Evolutionary conservation across 768 basidiomycete genomes (phyloP).

Genomic region (Udeniomyces megalosporus): DNA sequence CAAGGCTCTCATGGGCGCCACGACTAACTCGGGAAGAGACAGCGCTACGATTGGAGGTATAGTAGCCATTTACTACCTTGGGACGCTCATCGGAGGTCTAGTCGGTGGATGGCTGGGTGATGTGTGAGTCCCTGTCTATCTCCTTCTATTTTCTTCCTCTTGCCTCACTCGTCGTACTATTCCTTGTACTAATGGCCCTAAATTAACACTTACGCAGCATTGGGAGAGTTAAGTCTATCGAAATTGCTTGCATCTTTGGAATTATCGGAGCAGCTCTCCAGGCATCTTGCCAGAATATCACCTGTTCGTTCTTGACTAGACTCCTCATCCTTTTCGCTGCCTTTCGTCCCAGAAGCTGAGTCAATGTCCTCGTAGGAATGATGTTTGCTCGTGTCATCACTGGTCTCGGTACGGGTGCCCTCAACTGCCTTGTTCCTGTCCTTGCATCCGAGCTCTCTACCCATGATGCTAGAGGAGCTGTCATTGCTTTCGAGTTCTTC

Average conservation of each 20-base stretch:
- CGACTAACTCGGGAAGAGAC: background rate
- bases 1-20: background rate
- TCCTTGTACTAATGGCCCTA: too few relatives aligned
- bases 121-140: too few relatives aligned
- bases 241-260: constrained; percentile 15
- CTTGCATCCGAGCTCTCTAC: constrained; percentile 20
- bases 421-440: constrained; percentile 24
- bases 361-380: constrained; percentile 21
- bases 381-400: constrained; percentile 19
- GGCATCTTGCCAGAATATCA: constrained; percentile 13
- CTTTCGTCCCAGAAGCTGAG: constrained; percentile 19
- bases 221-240: constrained; percentile 7
- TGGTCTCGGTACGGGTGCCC: background rate
- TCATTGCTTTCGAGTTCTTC: background rate
- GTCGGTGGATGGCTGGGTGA: constrained; percentile 4
- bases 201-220: too few relatives aligned
- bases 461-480: constrained; percentile 10
- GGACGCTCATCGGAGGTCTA: constrained; percentile 8
- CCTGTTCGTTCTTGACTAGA: constrained; percentile 17
- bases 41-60: background rate
- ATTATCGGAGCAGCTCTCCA: constrained; percentile 22
- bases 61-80: constrained; percentile 10
- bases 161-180: too few relatives aligned
- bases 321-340: constrained; percentile 13
- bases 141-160: too few relatives aligned